Conservation (phyloP, 2,329 filamentous ascomycete genomes). For the Aureobasidium sp. region DNA sequence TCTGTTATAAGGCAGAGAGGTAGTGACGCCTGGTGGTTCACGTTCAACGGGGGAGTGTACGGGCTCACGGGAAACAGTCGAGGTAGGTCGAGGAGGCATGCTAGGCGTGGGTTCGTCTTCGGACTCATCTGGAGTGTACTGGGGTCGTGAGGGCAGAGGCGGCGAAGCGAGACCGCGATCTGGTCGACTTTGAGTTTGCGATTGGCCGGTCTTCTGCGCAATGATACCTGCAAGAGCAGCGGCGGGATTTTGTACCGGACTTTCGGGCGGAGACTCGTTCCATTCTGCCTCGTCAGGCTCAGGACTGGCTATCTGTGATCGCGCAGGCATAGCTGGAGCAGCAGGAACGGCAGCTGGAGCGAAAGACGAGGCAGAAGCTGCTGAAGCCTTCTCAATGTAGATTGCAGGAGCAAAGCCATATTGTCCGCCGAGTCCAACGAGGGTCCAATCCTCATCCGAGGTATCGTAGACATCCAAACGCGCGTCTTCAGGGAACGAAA, state of each 20-base stretch:
- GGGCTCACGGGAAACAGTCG: conserved; percentile 46
- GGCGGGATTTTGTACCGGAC: conserved; percentile 43
- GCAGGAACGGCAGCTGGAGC: conserved; percentile 23
- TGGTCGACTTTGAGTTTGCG: conserved; percentile 25
- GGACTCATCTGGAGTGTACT: conserved; percentile 58
- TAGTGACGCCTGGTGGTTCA: conserved; percentile 36
- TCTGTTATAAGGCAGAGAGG: conserved; percentile 52
- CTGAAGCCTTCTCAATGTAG: conserved; percentile 71
- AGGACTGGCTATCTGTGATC: conserved; percentile 33
- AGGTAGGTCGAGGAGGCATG: conserved; percentile 57
- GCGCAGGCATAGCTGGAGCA: conserved; percentile 34
- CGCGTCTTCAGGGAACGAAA: conserved; percentile 89
- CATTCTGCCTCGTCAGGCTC: conserved; percentile 32
- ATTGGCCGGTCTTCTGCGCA: conserved; percentile 39
- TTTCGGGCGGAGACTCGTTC: conserved; percentile 37
- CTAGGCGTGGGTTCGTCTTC: conserved; percentile 56
- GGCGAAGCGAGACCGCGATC: conserved; percentile 39
- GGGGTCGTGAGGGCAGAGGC: conserved; percentile 48
- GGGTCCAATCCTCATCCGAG: conserved; percentile 91
- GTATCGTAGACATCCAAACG: conserved; percentile 78
- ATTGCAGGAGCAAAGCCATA: conserved; percentile 94
- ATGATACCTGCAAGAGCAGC: conserved; percentile 51
- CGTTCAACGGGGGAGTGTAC: conserved; percentile 29
- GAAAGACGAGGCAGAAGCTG: conserved; percentile 42
- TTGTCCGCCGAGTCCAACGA: conserved; percentile 76